Percentiles rank a stretch among this genome's conserved stretches.
Evolutionary conservation across 202 grass and related monocot species (phyloP).

Genomic region (Cymbopogon flexuosus): DNA sequence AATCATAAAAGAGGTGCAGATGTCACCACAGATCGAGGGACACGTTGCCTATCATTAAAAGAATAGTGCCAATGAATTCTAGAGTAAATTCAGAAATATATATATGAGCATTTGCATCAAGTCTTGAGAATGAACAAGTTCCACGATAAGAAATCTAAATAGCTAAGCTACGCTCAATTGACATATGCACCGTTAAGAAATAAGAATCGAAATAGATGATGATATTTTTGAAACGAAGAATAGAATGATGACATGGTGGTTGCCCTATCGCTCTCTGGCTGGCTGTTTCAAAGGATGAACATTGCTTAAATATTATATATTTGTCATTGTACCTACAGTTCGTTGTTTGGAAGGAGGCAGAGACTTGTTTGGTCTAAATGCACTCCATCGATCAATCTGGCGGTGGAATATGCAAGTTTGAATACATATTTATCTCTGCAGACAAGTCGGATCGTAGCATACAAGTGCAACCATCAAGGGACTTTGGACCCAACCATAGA

Average conservation of each 20-base stretch:
- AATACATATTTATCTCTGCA: background rate
- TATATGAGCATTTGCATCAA: accelerated
- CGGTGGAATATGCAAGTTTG: background rate
- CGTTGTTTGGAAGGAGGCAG: background rate
- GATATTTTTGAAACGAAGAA: too few species aligned
- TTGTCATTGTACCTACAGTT: background rate
- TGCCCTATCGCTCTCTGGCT: conserved; percentile 28
- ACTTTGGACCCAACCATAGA: background rate
- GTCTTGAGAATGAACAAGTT: too few species aligned
- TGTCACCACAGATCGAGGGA: too few species aligned
- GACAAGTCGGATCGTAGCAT: background rate
- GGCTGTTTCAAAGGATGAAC: background rate
- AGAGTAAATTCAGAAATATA: too few species aligned
- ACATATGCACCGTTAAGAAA: background rate
- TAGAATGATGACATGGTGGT: conserved; percentile 4
- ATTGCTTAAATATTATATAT: background rate
- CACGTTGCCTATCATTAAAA: too few species aligned
- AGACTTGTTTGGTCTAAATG: background rate
- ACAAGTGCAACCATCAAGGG: background rate
- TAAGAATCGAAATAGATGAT: background rate
- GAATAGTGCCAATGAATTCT: too few species aligned
- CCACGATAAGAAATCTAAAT: background rate
- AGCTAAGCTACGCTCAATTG: background rate
- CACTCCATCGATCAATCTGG: background rate
- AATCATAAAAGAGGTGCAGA: too few species aligned